Evolutionary conservation across 164 flowering plant species (phyloP).

Genomic region (Vitis vinifera): ASM3070453v1 NC_081818.1:777001-777500

Average conservation of each 20-base stretch:
- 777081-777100: too few relatives aligned
- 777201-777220: conserved; percentile 68
- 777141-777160: not conserved
- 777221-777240: conserved; percentile 83
- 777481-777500: too few relatives aligned
- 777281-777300: conserved; percentile 57
- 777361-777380: conserved; percentile 31
- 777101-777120: too few relatives aligned
- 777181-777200: not conserved
- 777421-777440: too few relatives aligned
- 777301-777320: conserved; percentile 52
- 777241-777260: conserved; percentile 90
- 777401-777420: too few relatives aligned
- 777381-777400: not conserved
- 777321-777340: conserved; percentile 84
- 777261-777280: conserved; percentile 72
- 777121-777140: not conserved
- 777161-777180: not conserved
- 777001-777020: too few relatives aligned
- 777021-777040: too few relatives aligned
- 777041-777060: too few relatives aligned
- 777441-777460: too few relatives aligned
- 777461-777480: too few relatives aligned
- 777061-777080: too few relatives aligned
- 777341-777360: conserved; percentile 49